Conservation (phyloP, 306 rosid species). For the Lablab purpureus region DNA sequence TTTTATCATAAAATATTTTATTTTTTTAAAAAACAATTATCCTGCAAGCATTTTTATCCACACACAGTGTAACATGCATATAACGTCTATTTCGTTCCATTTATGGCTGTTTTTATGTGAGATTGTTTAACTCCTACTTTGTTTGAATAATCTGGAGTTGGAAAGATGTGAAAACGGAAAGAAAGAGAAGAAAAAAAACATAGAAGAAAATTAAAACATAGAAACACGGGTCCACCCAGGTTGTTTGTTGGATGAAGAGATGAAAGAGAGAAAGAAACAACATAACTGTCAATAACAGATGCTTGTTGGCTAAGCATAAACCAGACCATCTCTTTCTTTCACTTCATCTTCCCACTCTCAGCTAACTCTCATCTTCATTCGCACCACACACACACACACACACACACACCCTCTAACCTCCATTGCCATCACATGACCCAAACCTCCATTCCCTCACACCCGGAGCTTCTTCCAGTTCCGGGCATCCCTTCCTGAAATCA, state of each 20-base stretch:
- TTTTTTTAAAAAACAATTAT: no score
- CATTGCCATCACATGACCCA: slow-evolving; percentile 16
- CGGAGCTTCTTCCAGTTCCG: slow-evolving; percentile 35
- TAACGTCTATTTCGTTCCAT: no score
- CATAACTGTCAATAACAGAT: neutral
- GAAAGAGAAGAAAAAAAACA: no score
- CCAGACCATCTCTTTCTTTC: neutral
- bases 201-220: no score
- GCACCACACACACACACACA: neutral
- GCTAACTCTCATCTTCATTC: neutral
- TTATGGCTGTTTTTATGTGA: no score
- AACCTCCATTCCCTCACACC: neutral
- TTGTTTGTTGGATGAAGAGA: neutral
- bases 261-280: neutral
- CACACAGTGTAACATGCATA: no score
- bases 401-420: neutral
- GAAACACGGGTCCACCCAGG: no score
- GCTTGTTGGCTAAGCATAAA: neutral
- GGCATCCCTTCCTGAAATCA: neutral
- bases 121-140: no score
- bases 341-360: neutral
- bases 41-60: no score
- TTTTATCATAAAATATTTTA: no score
- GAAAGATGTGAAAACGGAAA: no score
- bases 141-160: no score